Conservation (phyloP, 1,139 yeast genomes). For the Yamadazyma membranifaciens region DNA sequence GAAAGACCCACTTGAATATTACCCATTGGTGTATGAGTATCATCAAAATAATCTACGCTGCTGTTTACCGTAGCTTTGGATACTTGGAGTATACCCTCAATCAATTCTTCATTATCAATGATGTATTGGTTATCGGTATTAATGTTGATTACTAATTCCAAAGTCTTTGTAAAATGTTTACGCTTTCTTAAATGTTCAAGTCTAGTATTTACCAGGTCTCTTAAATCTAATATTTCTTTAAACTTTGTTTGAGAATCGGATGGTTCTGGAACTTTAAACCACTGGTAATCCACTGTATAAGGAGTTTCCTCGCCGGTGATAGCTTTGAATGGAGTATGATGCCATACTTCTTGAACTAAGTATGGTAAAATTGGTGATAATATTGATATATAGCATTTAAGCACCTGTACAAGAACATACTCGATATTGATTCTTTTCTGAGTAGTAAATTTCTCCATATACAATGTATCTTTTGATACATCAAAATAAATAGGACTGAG, state of each 20-base stretch:
- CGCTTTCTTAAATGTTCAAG: conserved; percentile 32
- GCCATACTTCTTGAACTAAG: conserved; percentile 87
- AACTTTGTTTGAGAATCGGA: conserved; percentile 18
- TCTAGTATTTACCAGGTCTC: conserved; percentile 47
- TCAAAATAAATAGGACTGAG: conserved; percentile 87
- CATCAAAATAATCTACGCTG: conserved; percentile 5
- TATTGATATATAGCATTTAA: conserved; percentile 61
- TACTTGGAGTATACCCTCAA: conserved; percentile 64
- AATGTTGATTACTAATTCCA: conserved; percentile 45
- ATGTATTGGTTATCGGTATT: conserved; percentile 22
- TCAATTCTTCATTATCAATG: conserved; percentile 31
- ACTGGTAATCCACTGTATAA: conserved; percentile 41
- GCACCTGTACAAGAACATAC: conserved; percentile 63
- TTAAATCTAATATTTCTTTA: conserved; percentile 31
- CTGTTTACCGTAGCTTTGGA: conserved; percentile 49
- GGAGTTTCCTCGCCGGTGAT: conserved; percentile 45
- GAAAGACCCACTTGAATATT: conserved; percentile 25
- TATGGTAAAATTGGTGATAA: conserved; percentile 83
- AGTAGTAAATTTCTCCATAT: conserved; percentile 58
- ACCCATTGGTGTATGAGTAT: conserved; percentile 19
- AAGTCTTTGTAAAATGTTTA: conserved; percentile 55
- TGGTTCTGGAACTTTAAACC: conserved; percentile 29
- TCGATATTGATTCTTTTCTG: conserved; percentile 64
- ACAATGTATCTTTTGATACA: conserved; percentile 78
- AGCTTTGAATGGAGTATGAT: conserved; percentile 7